These are phyloP conservation scores for Trifolium fragiferum DNA, from an alignment of 306 rosid species.

Conservation along the genomic window DNA sequence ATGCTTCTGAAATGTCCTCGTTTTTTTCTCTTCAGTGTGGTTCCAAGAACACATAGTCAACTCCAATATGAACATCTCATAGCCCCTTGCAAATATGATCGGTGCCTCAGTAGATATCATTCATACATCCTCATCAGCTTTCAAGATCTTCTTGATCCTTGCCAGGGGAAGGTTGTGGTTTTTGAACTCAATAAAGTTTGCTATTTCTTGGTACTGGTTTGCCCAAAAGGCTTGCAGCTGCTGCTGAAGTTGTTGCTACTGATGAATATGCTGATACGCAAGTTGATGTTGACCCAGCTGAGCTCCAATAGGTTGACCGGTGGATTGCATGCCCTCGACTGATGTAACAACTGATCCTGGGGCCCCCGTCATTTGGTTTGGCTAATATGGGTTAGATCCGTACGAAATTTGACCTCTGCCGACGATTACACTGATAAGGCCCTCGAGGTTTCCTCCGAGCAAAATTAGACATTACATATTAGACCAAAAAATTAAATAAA, in stretches of 20 bases:
- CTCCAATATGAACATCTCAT: no score
- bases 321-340: slow-evolving; percentile 49
- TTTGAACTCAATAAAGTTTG: slow-evolving; percentile 59
- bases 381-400: slow-evolving; percentile 54
- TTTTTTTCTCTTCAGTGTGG: no score
- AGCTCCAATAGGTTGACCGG: slow-evolving; percentile 57
- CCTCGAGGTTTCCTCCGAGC: no score
- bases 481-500: no score
- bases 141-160: slow-evolving; percentile 67
- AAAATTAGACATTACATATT: no score
- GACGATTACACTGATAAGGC: no score
- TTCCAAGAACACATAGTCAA: no score
- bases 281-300: slow-evolving; percentile 62
- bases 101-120: no score
- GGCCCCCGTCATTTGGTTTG: slow-evolving; percentile 48
- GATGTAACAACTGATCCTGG: slow-evolving; percentile 50
- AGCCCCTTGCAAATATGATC: no score
- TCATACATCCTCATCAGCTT: no score
- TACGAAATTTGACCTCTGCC: slow-evolving; percentile 54
- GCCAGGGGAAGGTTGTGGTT: slow-evolving; percentile 66
- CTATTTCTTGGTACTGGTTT: slow-evolving; percentile 61
- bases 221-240: slow-evolving; percentile 57
- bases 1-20: no score
- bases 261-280: slow-evolving; percentile 68
- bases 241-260: slow-evolving; percentile 63